Evolutionary conservation across 495 filamentous ascomycete species (phyloP).

Genomic region (Chaetomium cochliodes): DNA sequence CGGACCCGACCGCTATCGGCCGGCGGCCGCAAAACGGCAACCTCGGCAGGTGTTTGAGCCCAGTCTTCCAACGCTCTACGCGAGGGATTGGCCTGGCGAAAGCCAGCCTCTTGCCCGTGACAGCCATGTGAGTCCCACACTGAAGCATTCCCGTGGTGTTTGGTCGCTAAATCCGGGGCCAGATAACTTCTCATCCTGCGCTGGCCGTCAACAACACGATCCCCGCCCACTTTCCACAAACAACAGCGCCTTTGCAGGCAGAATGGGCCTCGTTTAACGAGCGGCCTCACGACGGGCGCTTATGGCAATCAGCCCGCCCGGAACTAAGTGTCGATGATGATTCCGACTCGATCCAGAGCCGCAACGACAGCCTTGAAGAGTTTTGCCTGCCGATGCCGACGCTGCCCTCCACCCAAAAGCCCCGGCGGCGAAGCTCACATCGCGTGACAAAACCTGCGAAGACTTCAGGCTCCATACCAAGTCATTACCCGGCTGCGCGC

Average conservation of each 20-base stretch:
- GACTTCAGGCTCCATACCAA: not conserved
- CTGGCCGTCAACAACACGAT: conserved; percentile 11
- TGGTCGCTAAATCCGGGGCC: not conserved
- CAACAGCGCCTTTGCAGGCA: conserved; percentile 7
- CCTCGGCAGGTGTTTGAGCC: conserved; percentile 10
- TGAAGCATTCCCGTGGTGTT: not conserved
- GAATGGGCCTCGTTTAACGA: conserved; percentile 26
- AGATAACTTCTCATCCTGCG: conserved; percentile 2
- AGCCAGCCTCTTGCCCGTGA: conserved; percentile 1
- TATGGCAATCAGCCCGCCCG: conserved; percentile 17
- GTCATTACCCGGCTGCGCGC: not conserved
- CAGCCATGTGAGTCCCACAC: conserved; percentile 9
- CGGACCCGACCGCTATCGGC: conserved; percentile 11
- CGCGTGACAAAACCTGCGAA: conserved; percentile 18
- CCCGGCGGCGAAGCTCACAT: conserved; percentile 21
- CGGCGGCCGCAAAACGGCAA: not conserved
- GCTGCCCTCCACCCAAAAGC: conserved; percentile 9
- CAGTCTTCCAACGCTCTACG: not conserved
- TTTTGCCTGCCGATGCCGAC: conserved; percentile 13
- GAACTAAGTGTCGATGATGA: conserved; percentile 29
- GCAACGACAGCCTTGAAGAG: conserved; percentile 27
- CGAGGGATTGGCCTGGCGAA: conserved; percentile 14
- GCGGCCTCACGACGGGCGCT: conserved; percentile 8
- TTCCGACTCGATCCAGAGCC: conserved; percentile 28
- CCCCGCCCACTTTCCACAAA: conserved; percentile 4